phyloP scores from a whole-genome alignment of 2,329 filamentous ascomycete genomes.

The Exophiala lecanii-corni region DNA sequence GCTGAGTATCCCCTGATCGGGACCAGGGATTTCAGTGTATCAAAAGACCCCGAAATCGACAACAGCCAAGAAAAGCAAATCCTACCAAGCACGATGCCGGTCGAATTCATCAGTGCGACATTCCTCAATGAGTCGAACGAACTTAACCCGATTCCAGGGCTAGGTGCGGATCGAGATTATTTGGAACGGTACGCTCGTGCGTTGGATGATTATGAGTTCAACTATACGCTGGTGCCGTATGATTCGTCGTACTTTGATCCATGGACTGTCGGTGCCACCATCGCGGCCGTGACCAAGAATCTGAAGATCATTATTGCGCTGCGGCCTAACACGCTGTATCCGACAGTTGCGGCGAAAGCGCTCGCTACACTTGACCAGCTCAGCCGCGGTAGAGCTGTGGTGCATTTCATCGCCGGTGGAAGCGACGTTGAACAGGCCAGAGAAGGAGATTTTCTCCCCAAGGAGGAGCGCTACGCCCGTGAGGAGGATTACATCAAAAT shows the following conservation, averaged over 20 bases:
- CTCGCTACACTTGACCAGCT: constrained; percentile 59
- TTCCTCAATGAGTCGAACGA: constrained; percentile 56
- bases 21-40: neutral
- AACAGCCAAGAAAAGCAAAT: neutral
- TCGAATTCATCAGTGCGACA: constrained; percentile 57
- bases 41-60: neutral
- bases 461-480: constrained; percentile 54
- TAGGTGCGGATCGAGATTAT: constrained; percentile 52
- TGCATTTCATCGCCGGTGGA: constrained; percentile 61
- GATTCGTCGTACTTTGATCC: constrained; percentile 53
- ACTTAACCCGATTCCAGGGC: constrained; percentile 48
- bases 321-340: constrained; percentile 58
- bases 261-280: constrained; percentile 56
- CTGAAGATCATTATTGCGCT: constrained; percentile 59
- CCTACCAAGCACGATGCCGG: constrained; percentile 27
- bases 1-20: neutral
- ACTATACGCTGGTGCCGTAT: constrained; percentile 60
- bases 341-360: constrained; percentile 58
- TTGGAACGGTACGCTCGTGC: constrained; percentile 53
- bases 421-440: constrained; percentile 56
- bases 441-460: constrained; percentile 57
- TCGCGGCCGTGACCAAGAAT: constrained; percentile 54
- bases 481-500: constrained; percentile 61
- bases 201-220: constrained; percentile 57
- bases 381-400: constrained; percentile 53